Evolutionary conservation across 108 stramenopile genomes (phyloP), one percentile per base, ranked within the genome.

Genomic region (Nitzschia inconspicua): DNA sequence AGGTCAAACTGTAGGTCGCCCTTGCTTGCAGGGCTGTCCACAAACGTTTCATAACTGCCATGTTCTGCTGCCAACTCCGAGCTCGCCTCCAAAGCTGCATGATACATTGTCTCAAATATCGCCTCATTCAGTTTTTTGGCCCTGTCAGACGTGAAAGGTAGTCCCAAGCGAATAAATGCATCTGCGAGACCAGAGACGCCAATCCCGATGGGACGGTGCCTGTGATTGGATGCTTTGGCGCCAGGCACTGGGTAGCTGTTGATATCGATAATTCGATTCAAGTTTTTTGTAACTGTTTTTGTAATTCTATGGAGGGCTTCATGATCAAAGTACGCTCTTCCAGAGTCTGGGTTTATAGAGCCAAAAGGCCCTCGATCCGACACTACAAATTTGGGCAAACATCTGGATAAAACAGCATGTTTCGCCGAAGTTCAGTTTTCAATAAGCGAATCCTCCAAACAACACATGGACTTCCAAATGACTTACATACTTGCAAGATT

Each of bases 161-260:
- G 62, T 11, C 96, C 94, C 56, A 97, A 61, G 19, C 91, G 73
- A 66, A 94, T 75, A 66, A 95, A 97, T 3, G 93, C 83, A 81
- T 98, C 98, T 3, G 96, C 96, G 49, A 98, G 78, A 18, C 98
- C 98, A 22, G 93, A 89, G 18, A 98, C 96, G 20, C 98, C 98
- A 58, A 98, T 82, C 37, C 98, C 98, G 44, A 98, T 84, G 24
- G 98, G 98, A 9, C 98, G 84, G 78, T 98, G 98, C 19, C 80
- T 65, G 43, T 71, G 62, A 74, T 98, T 98, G 29, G 95, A 96
- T 53, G 62, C 80, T 49, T 75, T 63, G 2, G 98, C 94, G 25
- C 83, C 96, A 18, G 71, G 57, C 28, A 95, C 65, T 19, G 98
- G 98, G 75, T 98, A 98, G 36, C 67, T 77, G 73, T 97, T 97